Conservation (phyloP, 306 rosid genomes). For the Prinsepia uniflora region DNA sequence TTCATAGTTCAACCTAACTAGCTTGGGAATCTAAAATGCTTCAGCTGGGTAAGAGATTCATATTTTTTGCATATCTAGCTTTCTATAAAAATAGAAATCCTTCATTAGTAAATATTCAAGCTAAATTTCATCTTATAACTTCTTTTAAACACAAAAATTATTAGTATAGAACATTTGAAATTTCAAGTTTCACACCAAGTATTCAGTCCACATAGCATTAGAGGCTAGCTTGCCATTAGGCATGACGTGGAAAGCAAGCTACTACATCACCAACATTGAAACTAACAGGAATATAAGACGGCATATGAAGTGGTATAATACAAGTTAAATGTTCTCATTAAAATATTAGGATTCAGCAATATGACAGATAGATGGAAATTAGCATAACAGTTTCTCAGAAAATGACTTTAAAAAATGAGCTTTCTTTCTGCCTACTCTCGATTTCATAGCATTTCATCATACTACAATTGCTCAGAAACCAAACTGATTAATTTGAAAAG, state of each 20-base stretch:
- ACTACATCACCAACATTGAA: neutral
- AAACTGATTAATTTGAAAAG: neutral
- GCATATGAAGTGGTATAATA: too few species aligned
- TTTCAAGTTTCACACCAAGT: neutral
- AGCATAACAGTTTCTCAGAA: neutral
- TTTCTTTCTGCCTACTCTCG: neutral
- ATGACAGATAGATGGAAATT: neutral
- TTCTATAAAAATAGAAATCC: neutral
- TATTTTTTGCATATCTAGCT: neutral
- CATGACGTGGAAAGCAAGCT: neutral
- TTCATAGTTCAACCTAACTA: neutral
- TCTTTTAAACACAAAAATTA: neutral
- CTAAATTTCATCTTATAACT: neutral
- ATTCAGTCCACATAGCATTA: neutral
- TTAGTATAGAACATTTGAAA: neutral
- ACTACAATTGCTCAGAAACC: neutral
- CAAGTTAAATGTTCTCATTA: neutral
- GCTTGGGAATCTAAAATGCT: neutral
- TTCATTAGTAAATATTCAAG: neutral
- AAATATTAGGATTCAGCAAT: neutral
- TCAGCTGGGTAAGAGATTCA: neutral
- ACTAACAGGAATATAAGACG: neutral
- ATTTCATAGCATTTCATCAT: constrained; percentile 1
- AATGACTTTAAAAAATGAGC: neutral
- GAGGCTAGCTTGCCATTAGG: neutral